These are phyloP conservation scores for Panellus pusillus DNA, from an alignment of 768 basidiomycete genomes.

Conservation along the genomic window DNA sequence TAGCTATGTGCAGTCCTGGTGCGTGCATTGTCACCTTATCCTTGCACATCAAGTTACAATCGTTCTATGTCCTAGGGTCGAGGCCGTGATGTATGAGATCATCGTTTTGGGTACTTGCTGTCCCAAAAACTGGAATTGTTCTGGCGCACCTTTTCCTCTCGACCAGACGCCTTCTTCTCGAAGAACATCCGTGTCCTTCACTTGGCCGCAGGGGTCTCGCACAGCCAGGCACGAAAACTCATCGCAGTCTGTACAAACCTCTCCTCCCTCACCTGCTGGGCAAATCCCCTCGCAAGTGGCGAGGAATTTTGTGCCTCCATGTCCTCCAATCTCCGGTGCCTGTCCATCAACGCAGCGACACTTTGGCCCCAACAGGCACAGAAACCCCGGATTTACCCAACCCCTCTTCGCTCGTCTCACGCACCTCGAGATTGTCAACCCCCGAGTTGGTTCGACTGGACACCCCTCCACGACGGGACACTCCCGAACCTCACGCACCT, in stretches of 20 bases:
- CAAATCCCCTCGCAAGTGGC: conserved; percentile 15
- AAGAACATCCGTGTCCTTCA: conserved; percentile 29
- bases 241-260: conserved; percentile 28
- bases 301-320: conserved; percentile 6
- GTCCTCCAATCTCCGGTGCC: conserved; percentile 6
- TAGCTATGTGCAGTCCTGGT: conserved; percentile 28
- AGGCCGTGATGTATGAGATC: conserved; percentile 33
- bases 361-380: conserved; percentile 5
- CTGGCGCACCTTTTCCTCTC: conserved; percentile 28
- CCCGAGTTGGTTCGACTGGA: conserved; percentile 29
- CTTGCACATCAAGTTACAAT: background rate
- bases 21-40: conserved; percentile 17
- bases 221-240: conserved; percentile 22
- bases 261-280: conserved; percentile 30
- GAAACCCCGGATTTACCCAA: conserved; percentile 4
- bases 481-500: conserved; percentile 35
- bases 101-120: conserved; percentile 28
- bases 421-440: conserved; percentile 25
- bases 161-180: conserved; percentile 30
- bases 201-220: conserved; percentile 24
- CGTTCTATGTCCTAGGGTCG: conserved; percentile 26
- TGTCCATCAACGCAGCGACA: conserved; percentile 10
- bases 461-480: conserved; percentile 18
- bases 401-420: conserved; percentile 17
- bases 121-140: conserved; percentile 23